Conservation (phyloP, 2,329 filamentous ascomycete genomes). For the Lachnellula hyalina region DNA sequence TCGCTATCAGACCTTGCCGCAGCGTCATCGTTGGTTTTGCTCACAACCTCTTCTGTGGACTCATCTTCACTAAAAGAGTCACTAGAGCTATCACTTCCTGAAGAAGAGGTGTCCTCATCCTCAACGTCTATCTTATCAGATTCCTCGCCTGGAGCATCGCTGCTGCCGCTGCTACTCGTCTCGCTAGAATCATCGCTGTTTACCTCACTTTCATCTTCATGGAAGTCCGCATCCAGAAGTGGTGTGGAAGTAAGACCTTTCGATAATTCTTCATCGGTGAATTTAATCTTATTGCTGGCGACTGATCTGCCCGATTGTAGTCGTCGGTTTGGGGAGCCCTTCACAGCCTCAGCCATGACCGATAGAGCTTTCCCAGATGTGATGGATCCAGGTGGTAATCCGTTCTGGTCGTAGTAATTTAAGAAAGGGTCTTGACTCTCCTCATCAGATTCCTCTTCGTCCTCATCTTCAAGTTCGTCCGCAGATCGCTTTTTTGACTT, state of each 20-base stretch:
- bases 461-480: conserved; percentile 13
- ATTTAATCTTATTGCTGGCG: conserved; percentile 25
- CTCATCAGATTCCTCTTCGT: conserved; percentile 19
- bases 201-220: conserved; percentile 17
- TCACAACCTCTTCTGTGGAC: background rate
- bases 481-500: conserved; percentile 12
- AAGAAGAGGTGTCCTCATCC: conserved; percentile 3
- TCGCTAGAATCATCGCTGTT: conserved; percentile 8
- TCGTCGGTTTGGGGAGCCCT: conserved; percentile 12
- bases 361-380: conserved; percentile 25
- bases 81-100: conserved; percentile 12
- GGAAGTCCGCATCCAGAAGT: conserved; percentile 27
- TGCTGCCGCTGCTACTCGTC: conserved; percentile 2
- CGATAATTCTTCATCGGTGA: conserved; percentile 12
- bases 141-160: conserved; percentile 12
- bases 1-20: conserved; percentile 12
- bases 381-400: conserved; percentile 30
- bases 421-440: conserved; percentile 31
- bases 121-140: background rate
- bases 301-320: conserved; percentile 13
- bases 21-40: conserved; percentile 22
- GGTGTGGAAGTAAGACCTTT: conserved; percentile 22
- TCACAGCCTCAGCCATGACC: conserved; percentile 24
- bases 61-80: conserved; percentile 14
- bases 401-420: conserved; percentile 29